phyloP scores from a whole-genome alignment of 768 basidiomycete species.

The Hydnomerulius pinastri region DNA sequence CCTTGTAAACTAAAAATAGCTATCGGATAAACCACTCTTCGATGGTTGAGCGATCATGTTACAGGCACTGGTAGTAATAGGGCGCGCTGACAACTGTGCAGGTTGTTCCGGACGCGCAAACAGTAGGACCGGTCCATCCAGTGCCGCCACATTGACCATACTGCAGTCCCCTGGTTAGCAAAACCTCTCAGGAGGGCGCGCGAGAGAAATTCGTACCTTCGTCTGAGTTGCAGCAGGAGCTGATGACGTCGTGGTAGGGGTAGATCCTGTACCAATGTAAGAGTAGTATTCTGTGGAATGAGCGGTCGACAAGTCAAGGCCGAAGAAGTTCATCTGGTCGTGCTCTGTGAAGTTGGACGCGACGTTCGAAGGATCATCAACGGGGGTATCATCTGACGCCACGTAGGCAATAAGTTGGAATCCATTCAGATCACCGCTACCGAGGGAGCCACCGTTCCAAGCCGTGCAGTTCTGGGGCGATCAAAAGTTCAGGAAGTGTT shows the following conservation, averaged over 20 bases:
- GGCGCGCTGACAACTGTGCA: too few relatives aligned
- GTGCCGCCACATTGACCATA: constrained; percentile 6
- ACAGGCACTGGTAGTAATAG: too few relatives aligned
- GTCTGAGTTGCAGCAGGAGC: neutral
- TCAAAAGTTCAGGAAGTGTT: too few relatives aligned
- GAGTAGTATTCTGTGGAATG: constrained; percentile 23
- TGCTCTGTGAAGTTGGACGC: constrained; percentile 30
- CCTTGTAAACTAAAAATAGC: too few relatives aligned
- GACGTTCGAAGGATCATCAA: constrained; percentile 25
- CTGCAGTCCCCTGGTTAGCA: constrained; percentile 2
- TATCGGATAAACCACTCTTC: too few relatives aligned
- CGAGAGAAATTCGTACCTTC: neutral
- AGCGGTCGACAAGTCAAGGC: constrained; percentile 20
- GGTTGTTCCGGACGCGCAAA: too few relatives aligned
- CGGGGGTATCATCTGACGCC: constrained; percentile 19
- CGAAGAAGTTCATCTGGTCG: constrained; percentile 31
- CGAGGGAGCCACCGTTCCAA: constrained; percentile 23
- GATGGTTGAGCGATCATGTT: too few relatives aligned
- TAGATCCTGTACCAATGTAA: neutral
- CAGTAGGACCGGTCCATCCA: constrained; percentile 17
- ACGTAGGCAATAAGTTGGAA: constrained; percentile 30
- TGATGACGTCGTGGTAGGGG: neutral
- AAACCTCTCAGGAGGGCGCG: constrained; percentile 21
- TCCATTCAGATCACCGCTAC: constrained; percentile 23
- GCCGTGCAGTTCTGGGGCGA: constrained; percentile 16